Evolutionary conservation across 2,329 filamentous ascomycete genomes (phyloP).

Genomic region (Trichoderma koningii): DNA sequence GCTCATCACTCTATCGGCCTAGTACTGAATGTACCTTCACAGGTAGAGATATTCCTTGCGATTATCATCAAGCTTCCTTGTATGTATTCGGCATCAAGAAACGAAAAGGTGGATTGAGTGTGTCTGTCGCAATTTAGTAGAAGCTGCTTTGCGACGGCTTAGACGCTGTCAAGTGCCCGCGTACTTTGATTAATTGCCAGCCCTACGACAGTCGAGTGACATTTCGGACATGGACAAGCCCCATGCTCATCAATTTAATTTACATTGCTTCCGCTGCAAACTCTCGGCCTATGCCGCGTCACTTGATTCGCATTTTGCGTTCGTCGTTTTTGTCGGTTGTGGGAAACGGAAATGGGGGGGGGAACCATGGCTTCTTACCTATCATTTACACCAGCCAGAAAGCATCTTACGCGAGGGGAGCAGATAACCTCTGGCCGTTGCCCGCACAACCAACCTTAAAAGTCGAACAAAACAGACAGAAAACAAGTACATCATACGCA

Average conservation of each 20-base stretch:
- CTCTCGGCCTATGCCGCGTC: not conserved
- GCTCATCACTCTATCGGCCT: slow-evolving; percentile 19
- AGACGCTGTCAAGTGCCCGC: not conserved
- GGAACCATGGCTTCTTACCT: not conserved
- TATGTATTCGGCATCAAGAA: not conserved
- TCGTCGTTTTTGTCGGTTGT: slow-evolving; percentile 7
- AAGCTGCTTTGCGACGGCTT: not conserved
- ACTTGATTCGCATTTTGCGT: slow-evolving; percentile 3
- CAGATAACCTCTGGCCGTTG: too few relatives aligned
- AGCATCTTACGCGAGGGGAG: too few relatives aligned
- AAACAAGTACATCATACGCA: too few relatives aligned
- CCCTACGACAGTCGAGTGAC: slow-evolving; percentile 16
- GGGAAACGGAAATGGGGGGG: not conserved
- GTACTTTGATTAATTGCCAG: slow-evolving; percentile 18
- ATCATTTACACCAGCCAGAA: too few relatives aligned
- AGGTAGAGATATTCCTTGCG: not conserved
- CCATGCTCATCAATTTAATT: not conserved
- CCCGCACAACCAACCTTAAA: too few relatives aligned
- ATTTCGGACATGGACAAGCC: too few relatives aligned
- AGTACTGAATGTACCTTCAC: not conserved
- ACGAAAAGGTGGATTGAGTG: too few relatives aligned
- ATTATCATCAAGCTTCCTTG: not conserved
- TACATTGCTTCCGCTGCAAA: not conserved
- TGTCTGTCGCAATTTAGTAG: too few relatives aligned
- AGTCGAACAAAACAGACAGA: too few relatives aligned